phyloP scores from a whole-genome alignment of 495 filamentous ascomycete genomes.

The Cercophora samala region DNA sequence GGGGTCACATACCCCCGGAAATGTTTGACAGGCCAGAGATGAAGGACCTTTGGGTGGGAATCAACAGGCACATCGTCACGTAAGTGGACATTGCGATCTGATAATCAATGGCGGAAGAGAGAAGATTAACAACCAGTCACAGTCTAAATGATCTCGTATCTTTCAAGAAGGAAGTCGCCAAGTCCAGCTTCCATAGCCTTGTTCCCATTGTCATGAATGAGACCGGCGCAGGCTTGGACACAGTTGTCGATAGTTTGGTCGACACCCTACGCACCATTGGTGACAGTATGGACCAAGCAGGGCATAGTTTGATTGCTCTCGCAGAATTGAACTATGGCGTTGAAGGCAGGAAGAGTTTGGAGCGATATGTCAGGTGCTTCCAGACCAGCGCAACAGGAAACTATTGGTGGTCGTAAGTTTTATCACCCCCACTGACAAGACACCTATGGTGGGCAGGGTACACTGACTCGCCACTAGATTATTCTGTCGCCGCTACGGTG shows the following conservation, averaged over 20 bases:
- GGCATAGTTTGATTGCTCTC: not conserved
- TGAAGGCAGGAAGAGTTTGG: not conserved
- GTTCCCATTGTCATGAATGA: conserved; percentile 10
- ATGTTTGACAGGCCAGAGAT: conserved; percentile 26
- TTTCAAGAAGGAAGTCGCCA: conserved; percentile 34
- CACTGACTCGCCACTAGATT: not conserved
- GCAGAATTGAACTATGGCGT: not conserved
- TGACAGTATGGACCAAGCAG: not conserved
- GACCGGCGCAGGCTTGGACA: conserved; percentile 3
- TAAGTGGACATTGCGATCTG: not conserved
- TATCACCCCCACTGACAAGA: not conserved
- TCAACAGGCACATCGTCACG: conserved; percentile 24
- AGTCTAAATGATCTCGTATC: conserved; percentile 36
- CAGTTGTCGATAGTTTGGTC: not conserved
- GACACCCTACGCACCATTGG: not conserved
- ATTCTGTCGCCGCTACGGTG: not conserved
- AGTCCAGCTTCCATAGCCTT: conserved; percentile 16
- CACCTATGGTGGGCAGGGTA: not conserved
- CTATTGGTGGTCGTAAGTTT: conserved; percentile 12
- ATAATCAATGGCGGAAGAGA: not conserved
- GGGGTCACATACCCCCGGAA: conserved; percentile 12
- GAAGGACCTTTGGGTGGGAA: conserved; percentile 28
- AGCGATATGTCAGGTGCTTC: not conserved
- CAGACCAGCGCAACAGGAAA: conserved; percentile 5
- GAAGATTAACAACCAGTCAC: conserved; percentile 12